These are phyloP conservation scores for Dillenia suffruticosa DNA, from an alignment of 164 flowering plant species.

Conservation along the genomic window DNA sequence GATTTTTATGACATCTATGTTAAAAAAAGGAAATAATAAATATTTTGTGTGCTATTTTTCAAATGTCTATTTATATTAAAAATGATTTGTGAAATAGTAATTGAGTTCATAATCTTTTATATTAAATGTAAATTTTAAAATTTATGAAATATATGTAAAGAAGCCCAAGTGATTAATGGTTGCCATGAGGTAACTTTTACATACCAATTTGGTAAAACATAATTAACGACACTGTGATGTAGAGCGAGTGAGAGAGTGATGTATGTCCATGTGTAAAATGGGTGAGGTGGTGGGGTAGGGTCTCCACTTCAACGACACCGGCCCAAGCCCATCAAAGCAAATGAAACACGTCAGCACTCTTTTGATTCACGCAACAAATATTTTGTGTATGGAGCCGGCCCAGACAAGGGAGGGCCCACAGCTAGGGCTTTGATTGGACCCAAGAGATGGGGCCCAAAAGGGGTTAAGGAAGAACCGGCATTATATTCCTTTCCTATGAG, in stretches of 20 bases:
- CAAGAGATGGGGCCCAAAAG: slow-evolving; percentile 31
- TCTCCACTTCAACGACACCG: slow-evolving; percentile 57
- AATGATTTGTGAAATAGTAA: too few species aligned
- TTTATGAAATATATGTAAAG: too few species aligned
- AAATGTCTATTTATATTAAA: too few species aligned
- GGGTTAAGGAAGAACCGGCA: slow-evolving; percentile 34
- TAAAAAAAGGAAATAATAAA: slow-evolving; percentile 7
- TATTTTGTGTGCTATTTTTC: background rate
- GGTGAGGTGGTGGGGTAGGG: slow-evolving; percentile 39
- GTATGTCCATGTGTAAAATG: slow-evolving; percentile 14
- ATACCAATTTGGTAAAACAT: too few species aligned
- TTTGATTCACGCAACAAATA: slow-evolving; percentile 42
- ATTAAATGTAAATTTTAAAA: too few species aligned
- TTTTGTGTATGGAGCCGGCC: slow-evolving; percentile 24
- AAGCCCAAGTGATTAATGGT: too few species aligned
- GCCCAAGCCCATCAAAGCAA: slow-evolving; percentile 34
- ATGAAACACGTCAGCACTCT: slow-evolving; percentile 29
- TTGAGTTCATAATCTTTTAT: too few species aligned
- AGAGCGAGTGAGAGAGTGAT: slow-evolving; percentile 8
- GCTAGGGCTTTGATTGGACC: slow-evolving; percentile 25
- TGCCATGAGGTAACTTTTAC: too few species aligned
- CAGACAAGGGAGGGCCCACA: slow-evolving; percentile 40
- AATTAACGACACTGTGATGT: background rate
- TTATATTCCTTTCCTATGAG: slow-evolving; percentile 50
- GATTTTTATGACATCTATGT: too few species aligned